Conservation (phyloP, 2,329 filamentous ascomycete species). For the Neoarthrinium moseri region DNA sequence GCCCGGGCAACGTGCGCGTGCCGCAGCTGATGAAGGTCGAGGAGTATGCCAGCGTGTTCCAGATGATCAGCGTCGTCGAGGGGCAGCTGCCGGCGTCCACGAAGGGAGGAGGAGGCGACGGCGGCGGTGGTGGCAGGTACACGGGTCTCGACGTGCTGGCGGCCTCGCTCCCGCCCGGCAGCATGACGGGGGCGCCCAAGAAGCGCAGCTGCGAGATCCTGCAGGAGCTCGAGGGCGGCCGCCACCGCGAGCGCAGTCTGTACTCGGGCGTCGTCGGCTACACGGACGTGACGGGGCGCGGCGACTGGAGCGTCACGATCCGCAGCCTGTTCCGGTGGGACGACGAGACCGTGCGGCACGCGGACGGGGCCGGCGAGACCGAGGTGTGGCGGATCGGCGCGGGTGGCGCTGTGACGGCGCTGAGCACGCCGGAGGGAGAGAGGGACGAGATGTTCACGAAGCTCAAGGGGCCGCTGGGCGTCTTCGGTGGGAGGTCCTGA, state of each 20-base stretch:
- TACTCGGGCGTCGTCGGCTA: conserved; percentile 92
- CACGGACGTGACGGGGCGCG: conserved; percentile 78
- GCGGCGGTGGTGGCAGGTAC: conserved; percentile 26
- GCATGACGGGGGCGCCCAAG: conserved; percentile 96
- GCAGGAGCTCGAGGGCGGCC: conserved; percentile 60
- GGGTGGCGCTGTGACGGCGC: conserved; percentile 83
- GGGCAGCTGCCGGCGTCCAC: conserved; percentile 65
- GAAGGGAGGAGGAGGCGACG: too few species aligned
- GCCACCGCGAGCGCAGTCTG: conserved; percentile 62
- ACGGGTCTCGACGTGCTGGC: conserved; percentile 76
- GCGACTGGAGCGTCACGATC: conserved; percentile 91
- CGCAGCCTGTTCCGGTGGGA: conserved; percentile 76
- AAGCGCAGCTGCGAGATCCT: conserved; percentile 87
- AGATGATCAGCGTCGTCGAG: conserved; percentile 86
- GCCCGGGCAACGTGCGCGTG: conserved; percentile 70
- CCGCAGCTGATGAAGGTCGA: conserved; percentile 82
- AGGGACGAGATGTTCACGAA: conserved; percentile 89
- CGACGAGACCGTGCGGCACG: conserved; percentile 43
- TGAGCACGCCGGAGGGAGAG: conserved; percentile 79
- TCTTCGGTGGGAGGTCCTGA: conserved; percentile 39
- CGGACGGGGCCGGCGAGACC: conserved; percentile 22
- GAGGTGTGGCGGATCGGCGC: conserved; percentile 83
- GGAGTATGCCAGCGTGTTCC: conserved; percentile 87
- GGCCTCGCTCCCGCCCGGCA: conserved; percentile 79
- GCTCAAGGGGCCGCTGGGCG: conserved; percentile 55